Conservation (phyloP, 306 rosid genomes). For the Nissolia schottii region DNA sequence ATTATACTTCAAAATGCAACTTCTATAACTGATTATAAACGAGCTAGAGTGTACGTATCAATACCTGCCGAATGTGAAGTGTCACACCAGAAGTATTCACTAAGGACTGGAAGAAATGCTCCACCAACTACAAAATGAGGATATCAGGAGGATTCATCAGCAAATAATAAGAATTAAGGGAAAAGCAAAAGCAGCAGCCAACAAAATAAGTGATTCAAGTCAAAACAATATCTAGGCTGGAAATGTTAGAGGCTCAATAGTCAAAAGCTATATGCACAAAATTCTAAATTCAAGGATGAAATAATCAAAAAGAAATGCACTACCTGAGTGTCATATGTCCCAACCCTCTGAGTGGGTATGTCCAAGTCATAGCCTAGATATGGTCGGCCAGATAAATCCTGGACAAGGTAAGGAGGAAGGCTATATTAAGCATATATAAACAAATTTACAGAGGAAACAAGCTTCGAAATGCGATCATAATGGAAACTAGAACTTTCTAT, state of each 20-base stretch:
- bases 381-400: constrained; percentile 98
- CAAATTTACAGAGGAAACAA: not conserved
- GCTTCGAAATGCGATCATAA: not conserved
- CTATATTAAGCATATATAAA: not conserved
- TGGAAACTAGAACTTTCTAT: not conserved
- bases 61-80: constrained; percentile 93
- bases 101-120: constrained; percentile 92
- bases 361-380: constrained; percentile 70
- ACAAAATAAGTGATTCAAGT: not conserved
- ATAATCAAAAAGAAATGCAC: constrained; percentile 9
- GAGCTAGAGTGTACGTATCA: not conserved
- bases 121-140: constrained; percentile 69
- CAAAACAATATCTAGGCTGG: not conserved
- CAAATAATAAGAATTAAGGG: not conserved
- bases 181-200: not conserved
- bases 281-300: not conserved
- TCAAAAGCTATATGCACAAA: constrained; percentile 5
- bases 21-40: constrained; percentile 1
- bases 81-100: constrained; percentile 98
- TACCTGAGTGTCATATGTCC: constrained; percentile 95
- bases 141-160: not conserved
- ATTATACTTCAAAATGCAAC: not conserved
- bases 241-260: constrained; percentile 1
- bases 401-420: constrained; percentile 22
- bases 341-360: constrained; percentile 86